These are phyloP conservation scores for Phytophthora fragariae DNA, from an alignment of 352 stramenopile genomes.

Conservation along the genomic window DNA sequence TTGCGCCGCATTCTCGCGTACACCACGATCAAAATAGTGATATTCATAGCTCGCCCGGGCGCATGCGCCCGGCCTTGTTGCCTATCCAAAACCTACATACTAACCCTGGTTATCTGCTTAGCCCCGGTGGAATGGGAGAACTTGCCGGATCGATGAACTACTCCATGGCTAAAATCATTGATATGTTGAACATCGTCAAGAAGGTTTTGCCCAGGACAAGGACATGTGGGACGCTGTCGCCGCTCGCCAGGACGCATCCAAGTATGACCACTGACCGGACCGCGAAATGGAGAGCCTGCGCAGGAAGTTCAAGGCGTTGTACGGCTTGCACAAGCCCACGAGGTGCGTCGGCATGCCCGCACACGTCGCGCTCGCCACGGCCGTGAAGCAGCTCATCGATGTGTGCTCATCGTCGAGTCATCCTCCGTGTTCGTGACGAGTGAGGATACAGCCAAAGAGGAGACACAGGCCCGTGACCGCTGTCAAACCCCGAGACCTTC, in stretches of 20 bases:
- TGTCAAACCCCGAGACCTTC: neutral
- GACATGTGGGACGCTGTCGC: constrained; percentile 2
- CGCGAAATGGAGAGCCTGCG: neutral
- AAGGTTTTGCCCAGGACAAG: neutral
- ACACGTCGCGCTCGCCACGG: neutral
- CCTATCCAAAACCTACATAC: no score
- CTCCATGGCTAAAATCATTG: neutral
- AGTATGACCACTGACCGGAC: neutral
- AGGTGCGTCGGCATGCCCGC: neutral
- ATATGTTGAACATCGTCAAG: constrained; percentile 1
- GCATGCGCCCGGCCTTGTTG: no score
- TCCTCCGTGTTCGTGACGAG: neutral
- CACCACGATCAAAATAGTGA: no score
- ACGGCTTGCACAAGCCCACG: neutral
- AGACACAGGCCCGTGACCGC: no score
- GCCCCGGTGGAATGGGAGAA: neutral
- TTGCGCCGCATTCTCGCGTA: constrained; percentile 66
- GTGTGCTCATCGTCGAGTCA: neutral
- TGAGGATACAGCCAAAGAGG: neutral
- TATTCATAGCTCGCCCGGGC: no score
- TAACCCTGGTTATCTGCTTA: no score
- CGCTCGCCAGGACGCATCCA: neutral
- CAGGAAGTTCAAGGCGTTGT: constrained; percentile 3
- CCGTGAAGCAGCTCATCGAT: neutral
- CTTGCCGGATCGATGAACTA: neutral